These are phyloP conservation scores for Skeletonema menzelii DNA, from an alignment of 108 stramenopile genomes.

Conservation along the genomic window DNA sequence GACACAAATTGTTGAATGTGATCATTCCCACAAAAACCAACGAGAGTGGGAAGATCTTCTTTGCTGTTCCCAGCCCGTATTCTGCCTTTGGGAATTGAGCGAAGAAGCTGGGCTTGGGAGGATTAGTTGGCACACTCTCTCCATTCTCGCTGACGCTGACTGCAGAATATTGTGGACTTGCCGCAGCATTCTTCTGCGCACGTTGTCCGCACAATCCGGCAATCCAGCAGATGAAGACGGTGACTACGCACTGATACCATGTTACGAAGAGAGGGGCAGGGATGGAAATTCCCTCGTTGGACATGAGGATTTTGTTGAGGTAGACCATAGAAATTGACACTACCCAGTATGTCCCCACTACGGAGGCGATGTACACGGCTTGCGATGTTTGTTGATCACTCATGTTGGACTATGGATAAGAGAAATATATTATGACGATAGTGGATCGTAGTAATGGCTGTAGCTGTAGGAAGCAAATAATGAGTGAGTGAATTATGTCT, in stretches of 20 bases:
- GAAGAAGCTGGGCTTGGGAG: conserved; percentile 65
- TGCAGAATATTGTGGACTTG: conserved; percentile 31
- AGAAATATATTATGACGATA: too few relatives aligned
- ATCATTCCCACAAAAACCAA: conserved; percentile 96
- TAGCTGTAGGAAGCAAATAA: too few relatives aligned
- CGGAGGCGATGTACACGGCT: conserved; percentile 52
- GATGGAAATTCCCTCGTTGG: conserved; percentile 74
- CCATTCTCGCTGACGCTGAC: conserved; percentile 8
- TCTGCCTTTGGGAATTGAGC: conserved; percentile 87
- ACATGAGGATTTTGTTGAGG: conserved; percentile 91
- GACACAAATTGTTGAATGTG: conserved; percentile 94
- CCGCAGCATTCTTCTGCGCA: conserved; percentile 23
- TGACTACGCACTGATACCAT: conserved; percentile 94
- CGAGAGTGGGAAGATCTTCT: conserved; percentile 75
- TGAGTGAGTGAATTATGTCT: too few relatives aligned
- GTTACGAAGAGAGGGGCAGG: conserved; percentile 94
- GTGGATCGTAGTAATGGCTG: too few relatives aligned
- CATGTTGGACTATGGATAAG: conserved; percentile 18
- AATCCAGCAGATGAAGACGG: conserved; percentile 79
- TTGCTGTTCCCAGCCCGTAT: conserved; percentile 55
- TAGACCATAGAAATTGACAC: conserved; percentile 90
- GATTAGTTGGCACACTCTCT: neutral
- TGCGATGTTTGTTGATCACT: neutral
- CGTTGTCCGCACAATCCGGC: conserved; percentile 72
- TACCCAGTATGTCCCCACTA: conserved; percentile 70